Evolutionary conservation across 129 eudicot genomes (phyloP).

Genomic region (Escallonia herrerae): DNA sequence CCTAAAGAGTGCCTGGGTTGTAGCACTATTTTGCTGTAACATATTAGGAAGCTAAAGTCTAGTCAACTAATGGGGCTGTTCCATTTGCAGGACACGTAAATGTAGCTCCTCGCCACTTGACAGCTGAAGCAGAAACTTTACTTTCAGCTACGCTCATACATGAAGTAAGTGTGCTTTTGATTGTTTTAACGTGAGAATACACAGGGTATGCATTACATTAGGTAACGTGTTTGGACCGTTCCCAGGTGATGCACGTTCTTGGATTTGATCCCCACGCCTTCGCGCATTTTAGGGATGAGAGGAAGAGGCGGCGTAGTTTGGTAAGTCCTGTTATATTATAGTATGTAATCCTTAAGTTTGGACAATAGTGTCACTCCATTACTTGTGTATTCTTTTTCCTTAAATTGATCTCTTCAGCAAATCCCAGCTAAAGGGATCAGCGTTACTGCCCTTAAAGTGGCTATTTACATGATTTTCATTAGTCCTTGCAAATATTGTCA

Average conservation of each 20-base stretch:
- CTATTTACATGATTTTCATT: too few relatives aligned
- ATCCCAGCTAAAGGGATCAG: too few relatives aligned
- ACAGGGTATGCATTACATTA: neutral
- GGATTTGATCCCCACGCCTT: constrained; percentile 98
- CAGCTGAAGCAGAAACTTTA: constrained; percentile 91
- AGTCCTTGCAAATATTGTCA: too few relatives aligned
- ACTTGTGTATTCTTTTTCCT: too few relatives aligned
- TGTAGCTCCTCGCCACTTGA: constrained; percentile 98
- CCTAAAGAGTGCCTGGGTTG: neutral
- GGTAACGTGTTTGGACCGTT: constrained; percentile 8
- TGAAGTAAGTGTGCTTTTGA: constrained; percentile 47
- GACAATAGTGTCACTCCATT: too few relatives aligned
- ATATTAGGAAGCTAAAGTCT: neutral
- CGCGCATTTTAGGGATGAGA: constrained; percentile 93
- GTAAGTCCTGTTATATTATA: constrained; percentile 15
- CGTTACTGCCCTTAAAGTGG: too few relatives aligned
- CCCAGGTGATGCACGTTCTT: constrained; percentile 95
- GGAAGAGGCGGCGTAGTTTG: constrained; percentile 78
- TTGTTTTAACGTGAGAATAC: neutral
- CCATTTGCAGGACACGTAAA: constrained; percentile 76
- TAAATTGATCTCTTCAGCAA: too few relatives aligned
- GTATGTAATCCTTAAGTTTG: too few relatives aligned
- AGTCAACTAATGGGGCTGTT: neutral
- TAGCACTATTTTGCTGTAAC: neutral
- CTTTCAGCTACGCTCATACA: constrained; percentile 95